Evolutionary conservation across 352 stramenopile genomes (phyloP).

Genomic region (Achlya hypogyna): DNA sequence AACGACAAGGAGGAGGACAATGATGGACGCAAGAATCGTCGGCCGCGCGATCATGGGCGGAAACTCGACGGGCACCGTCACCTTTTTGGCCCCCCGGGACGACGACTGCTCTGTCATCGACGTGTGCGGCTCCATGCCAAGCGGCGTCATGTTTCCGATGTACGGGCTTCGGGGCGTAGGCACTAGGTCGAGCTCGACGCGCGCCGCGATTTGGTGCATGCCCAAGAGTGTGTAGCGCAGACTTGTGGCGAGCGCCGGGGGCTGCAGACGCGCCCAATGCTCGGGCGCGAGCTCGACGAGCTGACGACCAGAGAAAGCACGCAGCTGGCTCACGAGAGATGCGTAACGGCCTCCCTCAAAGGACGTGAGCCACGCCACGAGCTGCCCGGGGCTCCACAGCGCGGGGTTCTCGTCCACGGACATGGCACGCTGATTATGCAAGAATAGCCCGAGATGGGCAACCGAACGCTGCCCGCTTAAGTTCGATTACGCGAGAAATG

Average conservation of each 20-base stretch:
- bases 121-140: not conserved
- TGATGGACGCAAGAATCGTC: slow-evolving; percentile 42
- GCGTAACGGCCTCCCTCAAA: slow-evolving; percentile 72
- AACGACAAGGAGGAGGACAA: slow-evolving; percentile 43
- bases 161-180: slow-evolving; percentile 14
- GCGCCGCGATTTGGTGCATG: slow-evolving; percentile 67
- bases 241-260: slow-evolving; percentile 59
- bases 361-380: slow-evolving; percentile 60
- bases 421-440: not conserved
- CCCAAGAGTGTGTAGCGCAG: slow-evolving; percentile 78
- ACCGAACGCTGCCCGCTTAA: not conserved
- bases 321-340: slow-evolving; percentile 37
- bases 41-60: slow-evolving; percentile 74
- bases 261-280: slow-evolving; percentile 45
- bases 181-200: slow-evolving; percentile 33
- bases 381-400: slow-evolving; percentile 67
- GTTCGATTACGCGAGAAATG: not conserved
- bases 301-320: slow-evolving; percentile 50
- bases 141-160: slow-evolving; percentile 16
- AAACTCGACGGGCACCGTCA: slow-evolving; percentile 34
- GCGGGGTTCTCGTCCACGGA: slow-evolving; percentile 48
- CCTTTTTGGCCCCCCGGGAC: slow-evolving; percentile 19
- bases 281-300: slow-evolving; percentile 53
- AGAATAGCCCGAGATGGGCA: not conserved
- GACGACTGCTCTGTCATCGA: slow-evolving; percentile 4